These are phyloP conservation scores for Ampelomyces quisqualis DNA, from an alignment of 2,329 filamentous ascomycete genomes.

Conservation along the genomic window DNA sequence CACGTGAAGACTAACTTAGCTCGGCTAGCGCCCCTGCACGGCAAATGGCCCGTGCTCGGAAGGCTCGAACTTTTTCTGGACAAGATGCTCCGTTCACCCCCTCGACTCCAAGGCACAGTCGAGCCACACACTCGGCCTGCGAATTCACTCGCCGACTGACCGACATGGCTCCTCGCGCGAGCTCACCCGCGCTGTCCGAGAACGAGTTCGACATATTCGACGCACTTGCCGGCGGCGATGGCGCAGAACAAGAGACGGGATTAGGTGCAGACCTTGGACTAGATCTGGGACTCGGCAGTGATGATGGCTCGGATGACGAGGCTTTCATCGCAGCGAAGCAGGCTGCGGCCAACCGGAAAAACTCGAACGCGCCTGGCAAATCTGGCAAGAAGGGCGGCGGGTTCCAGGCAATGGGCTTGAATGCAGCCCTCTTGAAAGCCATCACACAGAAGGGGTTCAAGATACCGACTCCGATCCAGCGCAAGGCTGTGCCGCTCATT, in stretches of 20 bases:
- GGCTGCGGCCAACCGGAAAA: constrained; percentile 83
- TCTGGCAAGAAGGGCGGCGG: constrained; percentile 93
- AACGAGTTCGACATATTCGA: constrained; percentile 87
- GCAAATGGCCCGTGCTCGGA: constrained; percentile 28
- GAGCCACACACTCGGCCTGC: constrained; percentile 12
- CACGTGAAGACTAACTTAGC: constrained; percentile 18
- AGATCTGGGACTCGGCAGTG: constrained; percentile 49
- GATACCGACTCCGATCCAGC: constrained; percentile 94
- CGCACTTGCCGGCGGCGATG: constrained; percentile 67
- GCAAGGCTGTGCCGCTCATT: constrained; percentile 91
- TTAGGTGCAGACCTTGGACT: constrained; percentile 41
- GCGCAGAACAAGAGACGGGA: constrained; percentile 45
- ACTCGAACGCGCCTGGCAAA: constrained; percentile 69
- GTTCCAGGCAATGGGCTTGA: constrained; percentile 93
- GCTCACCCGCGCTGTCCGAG: constrained; percentile 83
- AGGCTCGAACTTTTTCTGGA: too few relatives aligned
- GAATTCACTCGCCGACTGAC: constrained; percentile 3
- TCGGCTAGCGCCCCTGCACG: constrained; percentile 13
- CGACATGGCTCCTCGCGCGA: constrained; percentile 70
- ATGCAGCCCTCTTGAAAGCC: constrained; percentile 79
- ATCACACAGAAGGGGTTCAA: constrained; percentile 94
- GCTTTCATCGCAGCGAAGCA: constrained; percentile 89
- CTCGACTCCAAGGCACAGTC: constrained; percentile 11
- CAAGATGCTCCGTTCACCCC: too few relatives aligned
- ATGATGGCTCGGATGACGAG: constrained; percentile 67